Evolutionary conservation across 139 green algal species (phyloP).

Genomic region (Marvania coccoides): DNA sequence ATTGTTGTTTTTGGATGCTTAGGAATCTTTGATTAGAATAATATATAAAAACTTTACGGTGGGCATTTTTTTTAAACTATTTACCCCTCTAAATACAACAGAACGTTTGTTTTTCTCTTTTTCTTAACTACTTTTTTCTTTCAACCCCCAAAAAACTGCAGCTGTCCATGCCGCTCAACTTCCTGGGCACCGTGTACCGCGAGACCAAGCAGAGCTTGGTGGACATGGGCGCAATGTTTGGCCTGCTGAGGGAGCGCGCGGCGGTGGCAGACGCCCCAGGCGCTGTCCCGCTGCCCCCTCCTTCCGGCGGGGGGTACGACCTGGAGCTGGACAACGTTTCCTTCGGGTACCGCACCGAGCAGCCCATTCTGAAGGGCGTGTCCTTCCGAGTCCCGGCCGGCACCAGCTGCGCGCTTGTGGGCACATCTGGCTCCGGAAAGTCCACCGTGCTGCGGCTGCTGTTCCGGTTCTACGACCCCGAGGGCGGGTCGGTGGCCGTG

Average conservation of each 20-base stretch:
- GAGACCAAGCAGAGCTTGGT: slow-evolving; percentile 90
- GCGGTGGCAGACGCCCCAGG: slow-evolving; percentile 6
- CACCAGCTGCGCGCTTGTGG: slow-evolving; percentile 82
- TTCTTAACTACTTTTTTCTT: neutral
- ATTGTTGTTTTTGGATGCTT: neutral
- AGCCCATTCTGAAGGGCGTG: slow-evolving; percentile 57
- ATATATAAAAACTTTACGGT: too few species aligned
- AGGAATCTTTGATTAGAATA: too few species aligned
- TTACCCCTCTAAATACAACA: neutral
- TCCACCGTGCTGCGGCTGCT: slow-evolving; percentile 64
- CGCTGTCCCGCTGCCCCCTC: slow-evolving; percentile 31
- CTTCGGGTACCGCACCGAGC: slow-evolving; percentile 64
- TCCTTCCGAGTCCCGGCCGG: slow-evolving; percentile 68
- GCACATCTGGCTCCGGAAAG: slow-evolving; percentile 80
- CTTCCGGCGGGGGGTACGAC: slow-evolving; percentile 15
- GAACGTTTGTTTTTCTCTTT: neutral
- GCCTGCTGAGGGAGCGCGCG: slow-evolving; percentile 50
- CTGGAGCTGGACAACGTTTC: slow-evolving; percentile 52
- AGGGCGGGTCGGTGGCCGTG: slow-evolving; percentile 54
- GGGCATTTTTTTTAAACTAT: neutral
- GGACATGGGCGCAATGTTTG: slow-evolving; percentile 97
- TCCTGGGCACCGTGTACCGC: slow-evolving; percentile 94
- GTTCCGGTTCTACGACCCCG: slow-evolving; percentile 81
- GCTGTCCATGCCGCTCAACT: slow-evolving; percentile 97
- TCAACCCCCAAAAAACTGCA: slow-evolving; percentile 24